Percentiles rank a stretch among this genome's conserved stretches.
phyloP scores from a whole-genome alignment of 495 filamentous ascomycete species.

The Tuber melanosporum region DNA sequence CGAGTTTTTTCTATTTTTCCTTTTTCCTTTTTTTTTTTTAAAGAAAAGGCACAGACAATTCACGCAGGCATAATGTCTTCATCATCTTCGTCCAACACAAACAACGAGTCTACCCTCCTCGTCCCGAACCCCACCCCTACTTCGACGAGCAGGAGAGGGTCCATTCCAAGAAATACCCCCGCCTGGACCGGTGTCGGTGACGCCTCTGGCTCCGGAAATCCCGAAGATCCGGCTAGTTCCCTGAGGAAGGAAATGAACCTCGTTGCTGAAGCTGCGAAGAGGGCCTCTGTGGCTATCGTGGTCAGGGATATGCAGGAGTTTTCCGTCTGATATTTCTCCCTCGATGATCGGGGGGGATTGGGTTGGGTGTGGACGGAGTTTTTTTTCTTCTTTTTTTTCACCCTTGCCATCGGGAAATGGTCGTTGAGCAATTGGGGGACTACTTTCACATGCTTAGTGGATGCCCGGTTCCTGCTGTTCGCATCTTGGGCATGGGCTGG shows the following conservation, averaged over 20 bases:
- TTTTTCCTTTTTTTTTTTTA: not conserved
- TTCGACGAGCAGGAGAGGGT: conserved; percentile 36
- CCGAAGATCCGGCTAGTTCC: conserved; percentile 35
- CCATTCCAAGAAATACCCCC: conserved; percentile 39
- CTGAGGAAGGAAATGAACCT: conserved; percentile 63
- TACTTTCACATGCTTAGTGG: not conserved
- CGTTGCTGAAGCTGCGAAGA: conserved; percentile 89
- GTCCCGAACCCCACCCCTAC: conserved; percentile 38
- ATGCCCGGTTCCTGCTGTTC: not conserved
- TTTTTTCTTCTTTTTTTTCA: conserved; percentile 7
- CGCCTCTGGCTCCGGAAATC: conserved; percentile 24
- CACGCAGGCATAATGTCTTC: conserved; percentile 26
- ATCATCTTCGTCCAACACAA: conserved; percentile 26
- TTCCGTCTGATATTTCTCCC: conserved; percentile 46
- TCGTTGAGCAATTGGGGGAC: not conserved
- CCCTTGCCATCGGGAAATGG: not conserved
- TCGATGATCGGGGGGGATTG: not conserved
- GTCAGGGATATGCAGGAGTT: conserved; percentile 75
- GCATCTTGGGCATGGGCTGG: not conserved
- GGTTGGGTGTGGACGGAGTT: not conserved
- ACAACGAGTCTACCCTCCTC: conserved; percentile 35
- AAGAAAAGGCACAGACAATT: not conserved
- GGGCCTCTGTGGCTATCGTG: conserved; percentile 79
- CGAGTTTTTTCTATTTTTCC: not conserved
- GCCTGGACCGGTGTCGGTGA: conserved; percentile 17